A percentile compares a stretch with the other conserved stretches of the same genome.
These are phyloP conservation scores for Tilletia walkeri DNA, from an alignment of 1,284 basidiomycete species.

Conservation along the genomic window DNA sequence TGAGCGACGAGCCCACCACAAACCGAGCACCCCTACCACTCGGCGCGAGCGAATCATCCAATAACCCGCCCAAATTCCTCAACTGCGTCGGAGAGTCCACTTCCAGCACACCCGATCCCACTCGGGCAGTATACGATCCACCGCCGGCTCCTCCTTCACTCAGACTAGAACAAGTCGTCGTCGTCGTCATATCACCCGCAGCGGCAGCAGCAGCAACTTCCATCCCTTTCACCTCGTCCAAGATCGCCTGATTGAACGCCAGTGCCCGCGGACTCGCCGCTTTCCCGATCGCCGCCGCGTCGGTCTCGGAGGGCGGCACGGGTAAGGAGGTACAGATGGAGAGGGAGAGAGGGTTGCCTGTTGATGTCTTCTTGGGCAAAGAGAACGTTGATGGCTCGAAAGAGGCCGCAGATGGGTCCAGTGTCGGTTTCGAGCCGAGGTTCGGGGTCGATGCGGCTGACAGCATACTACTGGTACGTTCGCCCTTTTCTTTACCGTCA, in stretches of 20 bases:
- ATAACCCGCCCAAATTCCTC: slow-evolving; percentile 1
- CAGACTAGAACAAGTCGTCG: no score
- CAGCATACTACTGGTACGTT: no score
- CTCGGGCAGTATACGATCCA: no score
- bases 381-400: neutral
- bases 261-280: slow-evolving; percentile 4
- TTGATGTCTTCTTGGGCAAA: neutral
- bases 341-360: neutral
- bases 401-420: neutral
- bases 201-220: neutral
- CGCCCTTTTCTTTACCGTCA: no score
- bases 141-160: no score
- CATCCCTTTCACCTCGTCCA: slow-evolving; percentile 3
- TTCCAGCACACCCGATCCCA: no score
- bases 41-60: slow-evolving; percentile 9
- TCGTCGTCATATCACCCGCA: neutral
- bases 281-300: neutral
- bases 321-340: slow-evolving; percentile 3
- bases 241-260: slow-evolving; percentile 11
- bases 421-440: neutral
- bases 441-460: slow-evolving; percentile 1
- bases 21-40: neutral
- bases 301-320: neutral
- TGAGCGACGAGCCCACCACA: neutral
- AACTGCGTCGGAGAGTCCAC: slow-evolving; percentile 8